Evolutionary conservation across 148 eudicot genomes (phyloP), one percentile per base, ranked within the genome.

Genomic region (Rhododendron mucronatum): DNA sequence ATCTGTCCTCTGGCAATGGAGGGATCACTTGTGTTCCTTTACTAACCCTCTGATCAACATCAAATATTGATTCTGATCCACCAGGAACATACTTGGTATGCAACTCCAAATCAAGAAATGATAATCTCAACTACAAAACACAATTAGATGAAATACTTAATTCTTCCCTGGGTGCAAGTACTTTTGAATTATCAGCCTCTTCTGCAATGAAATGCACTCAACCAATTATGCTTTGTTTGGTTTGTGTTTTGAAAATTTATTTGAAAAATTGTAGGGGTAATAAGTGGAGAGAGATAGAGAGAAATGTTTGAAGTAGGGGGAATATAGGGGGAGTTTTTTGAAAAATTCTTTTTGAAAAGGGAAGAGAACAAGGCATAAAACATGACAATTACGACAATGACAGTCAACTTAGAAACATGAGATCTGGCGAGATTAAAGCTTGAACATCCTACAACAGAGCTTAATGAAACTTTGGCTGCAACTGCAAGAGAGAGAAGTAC

Each of bases 1-100:
- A 95, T 84, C 94, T 92, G 84, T 97, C 98, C 88, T 95, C 99
- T 55, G 96, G 94, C 80, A 97, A 91, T 65, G 98, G 98, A 89
- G 98, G 96, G 87, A 95, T 87, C 84, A 97, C 93, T 92, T 94
- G 96, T 35, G 98, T 95, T 85, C 57, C 92, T 89, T 89, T 82
- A 87, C 93, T 87, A 74, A 95, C 91, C 82, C 96, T 94, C 87
- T 90, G 94, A 87, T 95, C 99, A 84, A 97, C 98, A 83, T 95
- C 96, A 91, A 88, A 94, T 35, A 97, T 93, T 77, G 99, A 89
- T 89, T 97, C 99, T 50, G 98, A 84, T 51, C 95, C 96, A 86
- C 95, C 94, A 77, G 98, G 99, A 84, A 91, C 88, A 86, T 92
- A 95, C 78, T 91, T 93, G 55, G 93, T 85, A 84, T 97, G 99